Percentiles rank a stretch among this genome's conserved stretches.
Conservation (phyloP, 2,329 filamentous ascomycete genomes). For the Chaetomiaceae sp. region DNA sequence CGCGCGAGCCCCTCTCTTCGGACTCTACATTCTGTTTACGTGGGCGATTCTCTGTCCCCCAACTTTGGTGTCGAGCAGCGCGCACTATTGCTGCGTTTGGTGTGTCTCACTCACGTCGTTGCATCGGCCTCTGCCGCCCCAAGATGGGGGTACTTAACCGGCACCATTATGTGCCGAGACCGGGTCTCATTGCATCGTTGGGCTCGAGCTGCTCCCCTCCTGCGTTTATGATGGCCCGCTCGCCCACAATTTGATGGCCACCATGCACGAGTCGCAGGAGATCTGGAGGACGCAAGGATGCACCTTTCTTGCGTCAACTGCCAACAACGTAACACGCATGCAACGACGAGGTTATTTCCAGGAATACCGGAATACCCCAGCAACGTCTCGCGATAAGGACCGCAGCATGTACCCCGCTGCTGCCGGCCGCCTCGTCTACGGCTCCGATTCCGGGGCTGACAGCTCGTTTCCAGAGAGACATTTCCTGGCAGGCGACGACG, state of each 20-base stretch:
- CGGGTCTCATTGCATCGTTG: neutral
- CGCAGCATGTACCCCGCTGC: constrained; percentile 17
- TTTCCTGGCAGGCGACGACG: constrained; percentile 7
- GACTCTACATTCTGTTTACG: constrained; percentile 20
- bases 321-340: constrained; percentile 10
- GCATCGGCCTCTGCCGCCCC: constrained; percentile 6
- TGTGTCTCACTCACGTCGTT: constrained; percentile 5
- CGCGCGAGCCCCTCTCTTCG: neutral
- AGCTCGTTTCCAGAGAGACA: constrained; percentile 24
- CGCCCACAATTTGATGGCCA: constrained; percentile 12
- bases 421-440: constrained; percentile 5
- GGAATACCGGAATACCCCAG: neutral
- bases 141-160: constrained; percentile 7
- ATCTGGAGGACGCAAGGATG: constrained; percentile 12
- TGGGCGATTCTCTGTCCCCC: constrained; percentile 16
- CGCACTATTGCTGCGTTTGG: constrained; percentile 9
- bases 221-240: constrained; percentile 19
- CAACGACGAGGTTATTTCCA: constrained; percentile 8
- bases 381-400: constrained; percentile 10
- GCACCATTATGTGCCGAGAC: constrained; percentile 12
- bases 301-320: constrained; percentile 12
- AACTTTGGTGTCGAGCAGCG: constrained; percentile 3
- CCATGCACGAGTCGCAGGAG: constrained; percentile 5
- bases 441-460: constrained; percentile 13
- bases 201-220: constrained; percentile 1